These are phyloP conservation scores for Penicillium desertorum DNA, from an alignment of 495 filamentous ascomycete species.

Conservation along the genomic window DNA sequence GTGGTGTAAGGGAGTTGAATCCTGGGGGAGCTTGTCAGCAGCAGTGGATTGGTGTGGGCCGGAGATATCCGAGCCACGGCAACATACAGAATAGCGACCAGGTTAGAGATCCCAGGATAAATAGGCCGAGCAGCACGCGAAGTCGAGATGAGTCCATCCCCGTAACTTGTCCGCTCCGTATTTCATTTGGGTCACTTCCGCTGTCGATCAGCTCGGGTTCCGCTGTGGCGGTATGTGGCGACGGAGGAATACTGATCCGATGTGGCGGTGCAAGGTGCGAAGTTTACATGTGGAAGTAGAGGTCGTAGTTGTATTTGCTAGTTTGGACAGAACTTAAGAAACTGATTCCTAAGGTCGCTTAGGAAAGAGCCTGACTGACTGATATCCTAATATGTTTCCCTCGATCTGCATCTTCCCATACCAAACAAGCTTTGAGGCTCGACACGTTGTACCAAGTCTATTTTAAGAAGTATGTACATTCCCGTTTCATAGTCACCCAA, in stretches of 20 bases:
- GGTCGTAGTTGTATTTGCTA: too few species aligned
- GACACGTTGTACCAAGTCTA: slow-evolving; percentile 6
- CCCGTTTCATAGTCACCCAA: slow-evolving; percentile 1
- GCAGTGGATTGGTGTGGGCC: slow-evolving; percentile 1
- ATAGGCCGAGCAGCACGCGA: slow-evolving; percentile 7
- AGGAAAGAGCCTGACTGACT: too few species aligned
- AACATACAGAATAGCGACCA: slow-evolving; percentile 9
- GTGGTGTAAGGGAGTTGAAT: slow-evolving; percentile 12
- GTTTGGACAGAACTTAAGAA: background rate
- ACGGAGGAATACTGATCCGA: slow-evolving; percentile 39
- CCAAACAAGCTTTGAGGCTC: slow-evolving; percentile 8
- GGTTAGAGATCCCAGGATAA: slow-evolving; percentile 1
- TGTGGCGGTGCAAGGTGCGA: slow-evolving; percentile 36
- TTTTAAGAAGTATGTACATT: slow-evolving; percentile 4
- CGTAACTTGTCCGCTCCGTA: slow-evolving; percentile 19
- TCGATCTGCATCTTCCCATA: background rate
- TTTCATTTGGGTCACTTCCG: slow-evolving; percentile 37
- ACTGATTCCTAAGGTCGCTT: background rate
- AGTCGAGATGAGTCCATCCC: slow-evolving; percentile 15
- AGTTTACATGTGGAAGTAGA: background rate
- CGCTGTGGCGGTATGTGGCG: slow-evolving; percentile 27
- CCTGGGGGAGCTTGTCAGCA: slow-evolving; percentile 18
- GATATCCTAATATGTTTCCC: background rate
- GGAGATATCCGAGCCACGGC: background rate
- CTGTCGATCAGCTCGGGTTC: slow-evolving; percentile 37